Evolutionary conservation across 306 rosid genomes (phyloP), one percentile per base, ranked within the genome.

Genomic region (Dalbergia cultrata): DNA sequence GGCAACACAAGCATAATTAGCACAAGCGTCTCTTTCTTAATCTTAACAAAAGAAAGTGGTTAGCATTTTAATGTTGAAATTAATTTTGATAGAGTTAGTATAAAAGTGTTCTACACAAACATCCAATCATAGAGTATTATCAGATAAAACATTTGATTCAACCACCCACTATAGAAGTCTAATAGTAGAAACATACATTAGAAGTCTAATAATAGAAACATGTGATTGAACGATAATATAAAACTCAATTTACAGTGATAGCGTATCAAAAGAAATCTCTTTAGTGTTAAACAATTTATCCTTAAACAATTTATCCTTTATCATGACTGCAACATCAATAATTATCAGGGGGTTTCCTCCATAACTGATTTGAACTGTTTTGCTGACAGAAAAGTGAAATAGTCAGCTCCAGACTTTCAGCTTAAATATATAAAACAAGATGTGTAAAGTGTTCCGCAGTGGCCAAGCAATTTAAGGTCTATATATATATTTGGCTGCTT

Each of bases 11-110:
- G 41, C 59, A 69, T 65, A 54, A 34, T 43, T 44, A 43, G 26
- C 58, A 47, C 73, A 21, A 39, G 31, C 45, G 5, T 54, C 65
- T 56, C 41, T 61, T 78, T 78, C 58, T 75, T 21, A 68, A 78
- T 26, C 76, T 39, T 31, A 31, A 58, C 16, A 67, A 44, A 44
- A 19, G 41, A 49, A 60, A 6, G 44, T 13, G n/a, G 16, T 7
- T 33, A 7, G 37, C 62, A 49, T n/a, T 63, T 18, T 14, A 22
- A 19, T 52, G 17, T 31, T 21, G 31, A 26, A 26, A 26, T 26
- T 26, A 26, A 26, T 26, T 26, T 26, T 26, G 31, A 26, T 26
- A 26, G 1, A 26, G 31, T 26, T 3, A 26, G 2, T 26, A 26
- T 26, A 26, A 26, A 26, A 26, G 31, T 26, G 31, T 26, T 26